Evolutionary conservation across 2,329 filamentous ascomycete genomes (phyloP).

Genomic region (Incumbomyces lentus): DNA sequence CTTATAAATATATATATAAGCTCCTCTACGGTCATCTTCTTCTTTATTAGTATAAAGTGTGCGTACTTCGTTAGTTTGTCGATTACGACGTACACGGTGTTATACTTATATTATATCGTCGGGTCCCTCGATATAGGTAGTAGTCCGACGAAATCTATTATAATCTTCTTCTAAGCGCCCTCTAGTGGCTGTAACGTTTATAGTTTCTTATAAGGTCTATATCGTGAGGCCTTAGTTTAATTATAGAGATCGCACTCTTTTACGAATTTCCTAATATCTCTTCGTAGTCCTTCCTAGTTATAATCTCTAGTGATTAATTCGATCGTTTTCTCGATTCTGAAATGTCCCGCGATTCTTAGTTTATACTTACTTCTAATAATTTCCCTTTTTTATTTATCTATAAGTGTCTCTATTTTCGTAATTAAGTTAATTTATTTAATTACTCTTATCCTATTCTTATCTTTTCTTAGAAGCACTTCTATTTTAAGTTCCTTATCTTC

Average conservation of each 20-base stretch:
- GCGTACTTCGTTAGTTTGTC: slow-evolving; percentile 7
- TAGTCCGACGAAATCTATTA: no score
- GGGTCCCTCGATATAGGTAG: slow-evolving; percentile 5
- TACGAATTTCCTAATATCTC: slow-evolving; percentile 9
- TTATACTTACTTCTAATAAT: no score
- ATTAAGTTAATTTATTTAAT: no score
- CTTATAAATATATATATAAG: no score
- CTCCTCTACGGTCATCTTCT: no score
- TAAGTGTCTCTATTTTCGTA: no score
- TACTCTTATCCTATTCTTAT: slow-evolving; percentile 4
- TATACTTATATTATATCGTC: slow-evolving; percentile 5
- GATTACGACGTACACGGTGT: slow-evolving; percentile 8
- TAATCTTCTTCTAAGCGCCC: slow-evolving; percentile 10
- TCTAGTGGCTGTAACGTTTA: slow-evolving; percentile 7
- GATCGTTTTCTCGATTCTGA: slow-evolving; percentile 9
- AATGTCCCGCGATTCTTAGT: no score
- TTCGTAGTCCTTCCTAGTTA: slow-evolving; percentile 7
- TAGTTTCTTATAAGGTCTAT: slow-evolving; percentile 11
- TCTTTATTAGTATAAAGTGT: no score
- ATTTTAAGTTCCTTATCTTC: background rate
- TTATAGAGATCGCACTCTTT: slow-evolving; percentile 7
- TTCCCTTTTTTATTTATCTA: no score
- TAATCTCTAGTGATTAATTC: slow-evolving; percentile 9
- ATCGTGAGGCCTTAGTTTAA: slow-evolving; percentile 8
- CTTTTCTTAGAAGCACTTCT: slow-evolving; percentile 3